phyloP scores from a whole-genome alignment of 2,329 filamentous ascomycete genomes.

The Escovopsis sp. region DNA sequence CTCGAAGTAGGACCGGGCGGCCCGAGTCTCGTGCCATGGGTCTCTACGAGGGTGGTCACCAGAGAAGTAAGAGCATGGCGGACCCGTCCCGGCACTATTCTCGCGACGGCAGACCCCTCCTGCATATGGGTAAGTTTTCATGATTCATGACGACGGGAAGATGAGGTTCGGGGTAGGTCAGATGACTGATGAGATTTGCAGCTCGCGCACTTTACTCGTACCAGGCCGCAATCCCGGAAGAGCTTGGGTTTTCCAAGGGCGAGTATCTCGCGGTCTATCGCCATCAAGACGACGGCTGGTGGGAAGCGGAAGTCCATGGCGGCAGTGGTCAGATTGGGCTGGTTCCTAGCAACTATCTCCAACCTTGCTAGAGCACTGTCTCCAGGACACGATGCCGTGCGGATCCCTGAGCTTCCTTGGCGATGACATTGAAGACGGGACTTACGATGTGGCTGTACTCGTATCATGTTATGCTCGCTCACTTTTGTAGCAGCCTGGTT shows the following conservation, averaged over 20 bases:
- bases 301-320: slow-evolving; percentile 88
- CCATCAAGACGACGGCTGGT: slow-evolving; percentile 97
- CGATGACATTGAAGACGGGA: too few species aligned
- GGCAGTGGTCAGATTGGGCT: slow-evolving; percentile 44
- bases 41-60: slow-evolving; percentile 40
- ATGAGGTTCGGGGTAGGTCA: too few species aligned
- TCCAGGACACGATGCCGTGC: too few species aligned
- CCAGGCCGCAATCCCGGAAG: slow-evolving; percentile 85
- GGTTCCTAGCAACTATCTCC: slow-evolving; percentile 55
- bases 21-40: slow-evolving; percentile 38
- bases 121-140: slow-evolving; percentile 75
- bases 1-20: slow-evolving; percentile 32
- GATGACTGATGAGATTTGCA: slow-evolving; percentile 23
- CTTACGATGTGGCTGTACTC: too few species aligned
- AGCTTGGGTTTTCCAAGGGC: slow-evolving; percentile 82
- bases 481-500: too few species aligned
- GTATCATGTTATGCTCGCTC: too few species aligned
- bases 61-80: slow-evolving; percentile 74
- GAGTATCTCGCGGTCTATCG: slow-evolving; percentile 79
- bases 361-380: slow-evolving; percentile 26
- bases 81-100: slow-evolving; percentile 71
- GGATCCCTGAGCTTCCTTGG: too few species aligned
- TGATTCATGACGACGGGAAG: not conserved
- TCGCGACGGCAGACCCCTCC: slow-evolving; percentile 68
- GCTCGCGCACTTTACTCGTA: slow-evolving; percentile 92